Conservation (phyloP, 805 yeast genomes). For the Tetrapisispora namnaoensis region DNA sequence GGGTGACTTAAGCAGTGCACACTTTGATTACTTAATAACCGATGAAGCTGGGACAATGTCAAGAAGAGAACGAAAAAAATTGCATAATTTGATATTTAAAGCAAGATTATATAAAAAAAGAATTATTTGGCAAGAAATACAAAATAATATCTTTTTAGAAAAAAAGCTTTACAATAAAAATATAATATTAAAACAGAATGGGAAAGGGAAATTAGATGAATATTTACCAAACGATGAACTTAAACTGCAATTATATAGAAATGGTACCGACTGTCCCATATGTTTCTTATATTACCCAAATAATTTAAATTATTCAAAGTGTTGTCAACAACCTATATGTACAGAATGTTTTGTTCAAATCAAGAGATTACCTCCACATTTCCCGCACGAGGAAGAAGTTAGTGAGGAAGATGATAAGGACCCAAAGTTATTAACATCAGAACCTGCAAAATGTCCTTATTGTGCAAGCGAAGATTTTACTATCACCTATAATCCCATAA, state of each 20-base stretch:
- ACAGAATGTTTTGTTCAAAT: constrained; percentile 96
- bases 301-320: constrained; percentile 54
- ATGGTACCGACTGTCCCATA: constrained; percentile 82
- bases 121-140: constrained; percentile 42
- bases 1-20: constrained; percentile 19
- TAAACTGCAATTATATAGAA: constrained; percentile 50
- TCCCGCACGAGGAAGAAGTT: constrained; percentile 55
- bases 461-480: constrained; percentile 86
- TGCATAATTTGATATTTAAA: constrained; percentile 23
- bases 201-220: constrained; percentile 5
- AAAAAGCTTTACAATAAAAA: constrained; percentile 30
- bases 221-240: constrained; percentile 31
- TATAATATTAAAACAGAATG: constrained; percentile 30
- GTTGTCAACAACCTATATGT: constrained; percentile 91
- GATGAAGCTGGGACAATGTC: constrained; percentile 15
- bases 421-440: constrained; percentile 66
- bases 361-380: constrained; percentile 74
- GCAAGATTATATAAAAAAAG: constrained; percentile 32
- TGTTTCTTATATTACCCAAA: constrained; percentile 55
- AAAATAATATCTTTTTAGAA: constrained; percentile 54
- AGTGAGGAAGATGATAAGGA: constrained; percentile 27
- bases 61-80: constrained; percentile 25
- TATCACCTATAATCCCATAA: constrained; percentile 64
- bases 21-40: constrained; percentile 22
- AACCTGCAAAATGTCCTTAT: constrained; percentile 86